Conservation (phyloP, 805 yeast species). For the Clavispora phyllophila region DNA sequence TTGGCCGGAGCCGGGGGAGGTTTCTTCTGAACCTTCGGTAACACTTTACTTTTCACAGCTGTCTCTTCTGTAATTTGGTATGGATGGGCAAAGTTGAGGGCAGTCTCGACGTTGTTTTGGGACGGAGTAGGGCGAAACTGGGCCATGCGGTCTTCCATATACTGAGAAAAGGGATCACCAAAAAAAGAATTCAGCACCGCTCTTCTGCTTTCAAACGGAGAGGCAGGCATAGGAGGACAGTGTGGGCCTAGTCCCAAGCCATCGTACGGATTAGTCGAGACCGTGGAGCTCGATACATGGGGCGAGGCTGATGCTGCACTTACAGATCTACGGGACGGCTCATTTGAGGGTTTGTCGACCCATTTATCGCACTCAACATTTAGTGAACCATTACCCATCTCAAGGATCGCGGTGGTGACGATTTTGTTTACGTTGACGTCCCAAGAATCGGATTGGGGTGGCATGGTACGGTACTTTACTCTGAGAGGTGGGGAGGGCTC, state of each 20-base stretch:
- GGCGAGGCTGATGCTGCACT: not conserved
- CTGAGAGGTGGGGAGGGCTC: not conserved
- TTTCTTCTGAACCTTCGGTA: not conserved
- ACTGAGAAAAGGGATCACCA: conserved; percentile 12
- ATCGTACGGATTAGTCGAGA: conserved; percentile 6
- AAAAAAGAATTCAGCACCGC: conserved; percentile 6
- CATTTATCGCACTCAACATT: not conserved
- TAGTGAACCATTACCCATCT: not conserved
- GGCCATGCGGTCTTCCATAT: conserved; percentile 13
- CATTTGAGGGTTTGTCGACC: not conserved
- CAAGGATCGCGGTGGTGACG: not conserved
- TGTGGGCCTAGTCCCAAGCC: conserved; percentile 11
- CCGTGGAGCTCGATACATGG: not conserved
- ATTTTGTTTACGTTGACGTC: not conserved
- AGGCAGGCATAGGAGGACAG: conserved; percentile 10
- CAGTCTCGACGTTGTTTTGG: conserved; percentile 12
- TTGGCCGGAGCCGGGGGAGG: not conserved
- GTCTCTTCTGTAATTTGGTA: conserved; percentile 7
- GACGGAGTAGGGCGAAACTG: conserved; percentile 14
- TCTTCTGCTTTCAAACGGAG: not conserved
- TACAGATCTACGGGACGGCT: not conserved
- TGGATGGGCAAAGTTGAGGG: conserved; percentile 11
- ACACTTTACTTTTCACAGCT: not conserved
- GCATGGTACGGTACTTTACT: not conserved
- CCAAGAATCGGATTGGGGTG: not conserved